These are phyloP conservation scores for Chytriomyces confervae DNA, from an alignment of 192 early-diverging fungal genomes.

Conservation along the genomic window DNA sequence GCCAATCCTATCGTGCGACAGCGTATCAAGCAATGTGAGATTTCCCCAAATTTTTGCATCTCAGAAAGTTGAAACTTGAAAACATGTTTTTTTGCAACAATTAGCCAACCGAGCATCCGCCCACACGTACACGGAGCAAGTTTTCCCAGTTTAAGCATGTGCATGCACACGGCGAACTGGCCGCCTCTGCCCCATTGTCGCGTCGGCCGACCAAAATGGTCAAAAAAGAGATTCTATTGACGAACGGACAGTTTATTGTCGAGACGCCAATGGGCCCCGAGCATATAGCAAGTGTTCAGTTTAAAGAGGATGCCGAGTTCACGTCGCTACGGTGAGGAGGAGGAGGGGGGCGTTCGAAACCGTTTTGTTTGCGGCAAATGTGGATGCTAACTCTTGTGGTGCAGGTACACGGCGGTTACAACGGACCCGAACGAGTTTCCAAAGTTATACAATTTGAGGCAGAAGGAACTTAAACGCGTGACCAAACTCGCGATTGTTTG, in stretches of 20 bases:
- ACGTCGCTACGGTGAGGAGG: slow-evolving; percentile 59
- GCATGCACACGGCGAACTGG: neutral
- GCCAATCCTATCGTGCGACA: no score
- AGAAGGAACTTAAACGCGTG: slow-evolving; percentile 55
- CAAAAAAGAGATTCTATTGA: slow-evolving; percentile 34
- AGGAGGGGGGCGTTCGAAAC: neutral
- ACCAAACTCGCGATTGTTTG: slow-evolving; percentile 75
- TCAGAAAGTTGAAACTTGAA: no score
- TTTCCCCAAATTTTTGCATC: no score
- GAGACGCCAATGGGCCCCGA: slow-evolving; percentile 51
- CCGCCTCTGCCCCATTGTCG: slow-evolving; percentile 2
- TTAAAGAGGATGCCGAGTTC: slow-evolving; percentile 67
- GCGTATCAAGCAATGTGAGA: no score
- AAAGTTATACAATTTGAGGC: slow-evolving; percentile 66
- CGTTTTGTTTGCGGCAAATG: slow-evolving; percentile 71
- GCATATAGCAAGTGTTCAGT: slow-evolving; percentile 44
- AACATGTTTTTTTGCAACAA: no score
- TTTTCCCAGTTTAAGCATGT: neutral
- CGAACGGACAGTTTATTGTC: slow-evolving; percentile 52
- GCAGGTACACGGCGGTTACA: slow-evolving; percentile 73
- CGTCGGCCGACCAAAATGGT: slow-evolving; percentile 32
- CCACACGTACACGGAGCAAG: neutral
- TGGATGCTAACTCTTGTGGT: slow-evolving; percentile 63
- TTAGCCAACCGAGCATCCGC: no score
- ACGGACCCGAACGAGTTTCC: slow-evolving; percentile 72